Base-by-base conservation (phyloP, 1,284 basidiomycete genomes). In the Fomitopsis betulina region DNA sequence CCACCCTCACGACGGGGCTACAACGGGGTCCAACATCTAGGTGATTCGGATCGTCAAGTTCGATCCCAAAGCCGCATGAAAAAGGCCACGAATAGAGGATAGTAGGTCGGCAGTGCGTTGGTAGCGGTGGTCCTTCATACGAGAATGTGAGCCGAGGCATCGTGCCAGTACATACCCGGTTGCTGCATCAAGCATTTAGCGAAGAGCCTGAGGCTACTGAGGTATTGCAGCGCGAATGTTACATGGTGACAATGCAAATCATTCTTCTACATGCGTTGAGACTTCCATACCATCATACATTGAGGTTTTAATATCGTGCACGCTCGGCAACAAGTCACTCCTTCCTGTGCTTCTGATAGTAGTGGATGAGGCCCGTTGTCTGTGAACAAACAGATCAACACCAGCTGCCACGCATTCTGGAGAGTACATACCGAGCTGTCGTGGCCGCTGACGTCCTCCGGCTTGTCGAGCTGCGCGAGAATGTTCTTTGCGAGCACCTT, bases 401-500 rank as follows among this genome's bases (percentile, higher is more conserved):
- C 17, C 17, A 3, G 32, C 23, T 19, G 13, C n/a, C 54, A 10
- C 27, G 5, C 8, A 30, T 30, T 30, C 27, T 13, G 8, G 12
- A 19, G n/a, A 27, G 19, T 7, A 54, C 21, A 21, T 67, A 94
- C 92, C 65, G 93, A 96, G 65, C 86, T 89, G 72, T 99, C 97
- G 70, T 98, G 97, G 8, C 91, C 91, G 59, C 80, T 83, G 60
- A 98, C 94, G 68, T 96, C 89, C 56, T 81, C 85, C n/a, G 90
- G 86, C 62, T 82, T 85, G 35, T 80, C 86, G 38, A 98, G 86
- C 73, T 97, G 93, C 5, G 87, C 83, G 55, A 98, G 82, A 68
- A 99, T 98, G 67, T 90, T 91, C 85, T 98, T 98, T 8, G 96
- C 95, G 47, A 99, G 84, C 1, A 96, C 91, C 73, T 98, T 98